These are phyloP conservation scores for Suillus occidentalis DNA, from an alignment of 768 basidiomycete genomes.

Conservation along the genomic window DNA sequence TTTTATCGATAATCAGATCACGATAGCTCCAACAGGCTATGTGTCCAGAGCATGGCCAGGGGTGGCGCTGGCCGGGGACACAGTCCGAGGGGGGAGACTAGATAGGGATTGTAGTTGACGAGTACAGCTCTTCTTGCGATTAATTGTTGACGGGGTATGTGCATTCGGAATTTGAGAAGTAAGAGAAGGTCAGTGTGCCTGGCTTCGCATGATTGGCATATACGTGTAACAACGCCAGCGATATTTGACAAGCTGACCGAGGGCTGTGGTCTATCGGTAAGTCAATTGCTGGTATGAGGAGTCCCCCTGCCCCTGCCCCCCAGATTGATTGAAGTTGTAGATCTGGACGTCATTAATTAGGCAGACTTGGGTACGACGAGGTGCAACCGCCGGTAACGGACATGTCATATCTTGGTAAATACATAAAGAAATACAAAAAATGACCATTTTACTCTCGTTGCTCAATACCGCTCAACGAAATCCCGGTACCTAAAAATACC, in stretches of 20 bases:
- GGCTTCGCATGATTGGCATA: conserved; percentile 2
- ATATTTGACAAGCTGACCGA: no score
- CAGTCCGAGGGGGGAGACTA: not conserved
- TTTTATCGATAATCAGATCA: not conserved
- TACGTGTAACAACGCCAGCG: not conserved
- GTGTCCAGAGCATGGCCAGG: not conserved
- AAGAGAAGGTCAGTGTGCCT: conserved; percentile 1
- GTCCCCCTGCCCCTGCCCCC: not conserved
- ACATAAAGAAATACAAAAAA: not conserved
- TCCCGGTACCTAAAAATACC: not conserved
- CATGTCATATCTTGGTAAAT: not conserved
- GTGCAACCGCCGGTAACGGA: not conserved
- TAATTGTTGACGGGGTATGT: conserved; percentile 5
- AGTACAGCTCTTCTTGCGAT: conserved; percentile 1
- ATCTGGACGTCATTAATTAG: not conserved
- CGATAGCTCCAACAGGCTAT: no score
- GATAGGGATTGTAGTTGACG: not conserved
- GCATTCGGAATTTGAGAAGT: not conserved
- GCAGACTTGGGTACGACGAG: conserved; percentile 1
- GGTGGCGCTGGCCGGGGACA: not conserved
- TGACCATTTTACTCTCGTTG: not conserved
- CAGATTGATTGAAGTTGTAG: not conserved
- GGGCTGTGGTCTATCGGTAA: not conserved
- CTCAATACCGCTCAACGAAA: conserved; percentile 1
- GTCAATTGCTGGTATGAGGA: no score